A percentile compares a stretch with the other conserved stretches of the same genome.
phyloP scores from a whole-genome alignment of 176 grass and related monocot genomes.

The Panicum miliaceum region DNA sequence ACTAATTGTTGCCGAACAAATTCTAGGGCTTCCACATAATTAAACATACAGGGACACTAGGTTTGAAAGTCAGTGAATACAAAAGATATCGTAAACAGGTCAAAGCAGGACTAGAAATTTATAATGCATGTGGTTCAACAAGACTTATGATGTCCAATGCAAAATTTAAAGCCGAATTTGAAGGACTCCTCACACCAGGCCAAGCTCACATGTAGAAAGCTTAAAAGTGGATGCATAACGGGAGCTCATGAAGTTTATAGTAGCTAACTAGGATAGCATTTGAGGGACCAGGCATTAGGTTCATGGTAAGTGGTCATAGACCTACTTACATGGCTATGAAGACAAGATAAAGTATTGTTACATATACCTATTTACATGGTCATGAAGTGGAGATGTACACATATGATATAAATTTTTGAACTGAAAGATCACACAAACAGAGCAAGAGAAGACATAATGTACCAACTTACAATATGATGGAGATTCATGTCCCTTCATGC shows the following conservation, averaged over 20 bases:
- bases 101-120: constrained; percentile 12
- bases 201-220: constrained; percentile 10
- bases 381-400: neutral
- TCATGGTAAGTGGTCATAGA: neutral
- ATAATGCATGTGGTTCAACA: neutral
- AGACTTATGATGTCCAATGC: constrained; percentile 16
- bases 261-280: neutral
- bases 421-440: neutral
- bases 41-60: neutral
- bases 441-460: constrained; percentile 19
- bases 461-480: constrained; percentile 33
- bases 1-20: neutral
- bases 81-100: constrained; percentile 6
- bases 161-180: neutral
- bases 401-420: neutral
- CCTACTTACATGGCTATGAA: neutral
- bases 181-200: neutral
- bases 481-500: neutral
- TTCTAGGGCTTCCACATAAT: constrained; percentile 1
- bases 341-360: neutral
- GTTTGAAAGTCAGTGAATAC: neutral
- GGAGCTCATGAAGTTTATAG: neutral
- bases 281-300: neutral
- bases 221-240: neutral
- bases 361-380: neutral